Conservation (phyloP, 495 filamentous ascomycete genomes). For the Penicillium argentinense region DNA sequence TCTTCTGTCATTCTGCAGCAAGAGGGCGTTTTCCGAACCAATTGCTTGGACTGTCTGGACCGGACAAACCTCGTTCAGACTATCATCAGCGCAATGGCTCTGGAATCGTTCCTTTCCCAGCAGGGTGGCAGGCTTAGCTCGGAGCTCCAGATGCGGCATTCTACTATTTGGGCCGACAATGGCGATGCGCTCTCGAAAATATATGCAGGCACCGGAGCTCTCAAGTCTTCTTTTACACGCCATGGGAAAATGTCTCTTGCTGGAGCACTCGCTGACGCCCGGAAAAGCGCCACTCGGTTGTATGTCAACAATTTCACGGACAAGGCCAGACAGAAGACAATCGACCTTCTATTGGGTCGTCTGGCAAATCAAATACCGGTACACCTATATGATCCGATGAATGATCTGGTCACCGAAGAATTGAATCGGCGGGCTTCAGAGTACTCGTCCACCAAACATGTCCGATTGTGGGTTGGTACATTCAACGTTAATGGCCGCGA, state of each 20-base stretch:
- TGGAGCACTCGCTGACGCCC: slow-evolving; percentile 89
- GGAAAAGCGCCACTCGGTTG: slow-evolving; percentile 88
- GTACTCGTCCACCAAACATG: slow-evolving; percentile 51
- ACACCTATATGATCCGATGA: slow-evolving; percentile 88
- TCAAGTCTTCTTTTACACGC: slow-evolving; percentile 95
- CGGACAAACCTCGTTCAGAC: slow-evolving; percentile 96
- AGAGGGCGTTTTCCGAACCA: slow-evolving; percentile 91
- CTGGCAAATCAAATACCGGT: slow-evolving; percentile 81
- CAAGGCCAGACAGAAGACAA: slow-evolving; percentile 88
- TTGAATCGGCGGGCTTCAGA: slow-evolving; percentile 58
- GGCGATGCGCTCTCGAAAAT: slow-evolving; percentile 93
- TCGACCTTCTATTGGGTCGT: slow-evolving; percentile 85
- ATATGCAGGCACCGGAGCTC: slow-evolving; percentile 92
- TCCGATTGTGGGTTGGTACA: slow-evolving; percentile 77
- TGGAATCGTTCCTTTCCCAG: slow-evolving; percentile 75
- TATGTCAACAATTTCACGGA: slow-evolving; percentile 98
- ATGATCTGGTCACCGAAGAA: slow-evolving; percentile 80
- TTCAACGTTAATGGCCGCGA: slow-evolving; percentile 93
- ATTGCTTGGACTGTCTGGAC: slow-evolving; percentile 95
- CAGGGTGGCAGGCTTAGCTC: slow-evolving; percentile 61
- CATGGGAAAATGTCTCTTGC: slow-evolving; percentile 95
- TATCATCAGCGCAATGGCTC: slow-evolving; percentile 86
- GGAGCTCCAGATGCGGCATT: slow-evolving; percentile 89
- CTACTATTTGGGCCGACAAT: slow-evolving; percentile 96
- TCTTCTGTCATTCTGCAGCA: slow-evolving; percentile 80